Conservation (phyloP, 768 basidiomycete genomes). For the Tephrocybe rancida region DNA sequence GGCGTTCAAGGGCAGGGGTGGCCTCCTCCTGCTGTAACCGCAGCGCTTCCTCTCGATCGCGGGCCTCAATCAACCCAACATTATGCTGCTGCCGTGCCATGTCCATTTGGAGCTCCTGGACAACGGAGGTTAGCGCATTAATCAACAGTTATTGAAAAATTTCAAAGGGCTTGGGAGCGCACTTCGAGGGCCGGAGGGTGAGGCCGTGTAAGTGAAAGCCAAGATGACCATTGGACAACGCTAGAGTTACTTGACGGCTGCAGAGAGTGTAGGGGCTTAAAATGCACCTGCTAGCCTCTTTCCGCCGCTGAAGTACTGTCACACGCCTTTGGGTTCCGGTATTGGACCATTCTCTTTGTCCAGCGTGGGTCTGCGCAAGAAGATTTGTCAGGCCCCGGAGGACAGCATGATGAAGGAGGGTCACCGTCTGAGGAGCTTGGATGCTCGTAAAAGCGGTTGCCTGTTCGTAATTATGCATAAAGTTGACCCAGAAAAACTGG, state of each 20-base stretch:
- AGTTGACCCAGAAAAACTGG: not conserved
- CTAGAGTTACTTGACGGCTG: slow-evolving; percentile 1
- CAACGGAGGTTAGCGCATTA: slow-evolving; percentile 1
- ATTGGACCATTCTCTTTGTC: slow-evolving; percentile 66
- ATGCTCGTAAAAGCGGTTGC: slow-evolving; percentile 62
- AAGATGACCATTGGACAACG: slow-evolving; percentile 75
- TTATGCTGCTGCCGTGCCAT: slow-evolving; percentile 53
- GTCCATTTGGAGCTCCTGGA: slow-evolving; percentile 64
- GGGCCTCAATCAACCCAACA: slow-evolving; percentile 55
- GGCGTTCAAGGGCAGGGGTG: slow-evolving; percentile 9
- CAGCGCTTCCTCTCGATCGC: slow-evolving; percentile 49
- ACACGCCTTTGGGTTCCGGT: slow-evolving; percentile 56
- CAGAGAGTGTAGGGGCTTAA: slow-evolving; percentile 1
- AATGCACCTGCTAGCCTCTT: slow-evolving; percentile 57
- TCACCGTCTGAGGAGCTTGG: slow-evolving; percentile 43
- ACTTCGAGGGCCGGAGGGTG: slow-evolving; percentile 66
- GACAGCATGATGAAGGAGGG: not conserved
- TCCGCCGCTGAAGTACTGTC: slow-evolving; percentile 62
- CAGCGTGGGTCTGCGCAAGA: slow-evolving; percentile 37
- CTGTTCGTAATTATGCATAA: slow-evolving; percentile 28
- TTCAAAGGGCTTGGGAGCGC: not conserved
- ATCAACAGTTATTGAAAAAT: not conserved
- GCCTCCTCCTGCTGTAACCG: slow-evolving; percentile 11
- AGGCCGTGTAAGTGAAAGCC: slow-evolving; percentile 69
- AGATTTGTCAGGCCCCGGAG: not conserved